phyloP scores from a whole-genome alignment of 257 asterid species.

The Lithospermum erythrorhizon region DNA sequence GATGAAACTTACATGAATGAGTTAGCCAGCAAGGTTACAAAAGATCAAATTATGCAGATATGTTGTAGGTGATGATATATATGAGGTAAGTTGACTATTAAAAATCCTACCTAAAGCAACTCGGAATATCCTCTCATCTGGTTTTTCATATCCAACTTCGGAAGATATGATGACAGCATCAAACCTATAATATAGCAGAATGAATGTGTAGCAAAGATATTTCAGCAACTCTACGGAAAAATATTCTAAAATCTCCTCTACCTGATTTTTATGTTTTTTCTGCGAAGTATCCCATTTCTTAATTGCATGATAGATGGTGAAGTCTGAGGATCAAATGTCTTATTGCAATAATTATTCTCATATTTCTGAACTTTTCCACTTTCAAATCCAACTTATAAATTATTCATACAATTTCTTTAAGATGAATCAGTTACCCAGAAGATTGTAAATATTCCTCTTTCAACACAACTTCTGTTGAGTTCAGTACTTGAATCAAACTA shows the following conservation, averaged over 20 bases:
- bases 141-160: conserved; percentile 86
- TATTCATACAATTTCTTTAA: background rate
- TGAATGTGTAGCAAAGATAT: background rate
- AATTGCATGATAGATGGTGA: background rate
- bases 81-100: background rate
- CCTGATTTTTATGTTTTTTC: too few relatives aligned
- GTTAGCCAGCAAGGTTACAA: background rate
- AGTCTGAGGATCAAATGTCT: background rate
- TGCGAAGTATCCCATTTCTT: too few relatives aligned
- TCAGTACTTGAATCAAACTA: background rate
- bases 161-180: conserved; percentile 89
- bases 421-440: background rate
- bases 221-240: background rate
- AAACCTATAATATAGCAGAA: conserved; percentile 36
- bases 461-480: background rate
- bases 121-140: conserved; percentile 62
- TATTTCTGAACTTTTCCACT: background rate
- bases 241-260: background rate
- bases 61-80: background rate
- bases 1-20: too few relatives aligned
- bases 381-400: background rate
- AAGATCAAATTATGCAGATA: background rate
- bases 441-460: background rate
- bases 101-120: conserved; percentile 64
- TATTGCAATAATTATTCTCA: background rate